Conservation (phyloP, 2,329 filamentous ascomycete species). For the Coniella lustricola region DNA sequence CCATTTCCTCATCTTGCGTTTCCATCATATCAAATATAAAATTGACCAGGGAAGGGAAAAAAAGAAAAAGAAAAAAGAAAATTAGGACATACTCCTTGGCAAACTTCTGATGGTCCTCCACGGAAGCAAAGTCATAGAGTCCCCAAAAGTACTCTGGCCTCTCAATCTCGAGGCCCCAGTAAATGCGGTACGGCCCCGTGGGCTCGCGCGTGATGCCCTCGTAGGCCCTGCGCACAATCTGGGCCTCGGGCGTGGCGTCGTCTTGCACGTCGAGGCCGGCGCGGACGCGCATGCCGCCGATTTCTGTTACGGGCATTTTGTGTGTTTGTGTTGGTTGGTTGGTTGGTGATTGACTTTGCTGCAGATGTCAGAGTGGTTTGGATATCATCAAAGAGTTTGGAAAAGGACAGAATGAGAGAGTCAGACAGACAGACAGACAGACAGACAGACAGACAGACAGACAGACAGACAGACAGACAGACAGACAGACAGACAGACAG, state of each 20-base stretch:
- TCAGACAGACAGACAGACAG: too few species aligned
- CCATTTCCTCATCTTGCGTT: too few species aligned
- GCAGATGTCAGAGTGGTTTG: not conserved
- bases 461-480: too few species aligned
- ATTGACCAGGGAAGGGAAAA: not conserved
- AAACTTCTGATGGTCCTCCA: slow-evolving; percentile 21
- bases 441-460: too few species aligned
- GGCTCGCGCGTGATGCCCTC: slow-evolving; percentile 12
- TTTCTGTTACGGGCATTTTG: slow-evolving; percentile 18
- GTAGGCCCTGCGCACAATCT: slow-evolving; percentile 14
- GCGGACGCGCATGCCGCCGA: slow-evolving; percentile 19
- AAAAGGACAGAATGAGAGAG: too few species aligned
- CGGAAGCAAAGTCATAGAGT: slow-evolving; percentile 23
- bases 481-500: too few species aligned
- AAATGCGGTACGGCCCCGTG: slow-evolving; percentile 18
- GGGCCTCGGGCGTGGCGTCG: slow-evolving; percentile 16
- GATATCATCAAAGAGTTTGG: not conserved
- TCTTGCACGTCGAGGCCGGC: slow-evolving; percentile 19
- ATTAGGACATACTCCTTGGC: slow-evolving; percentile 16
- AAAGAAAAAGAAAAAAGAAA: not conserved
- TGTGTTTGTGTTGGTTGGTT: not conserved
- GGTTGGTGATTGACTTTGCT: not conserved
- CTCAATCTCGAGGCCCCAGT: slow-evolving; percentile 19
- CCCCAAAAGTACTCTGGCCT: slow-evolving; percentile 19
- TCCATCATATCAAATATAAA: too few species aligned